Percentiles rank a stretch among this genome's conserved stretches.
Evolutionary conservation across 805 yeast genomes (phyloP).

Genomic region (Saccharomycopsis vini): DNA sequence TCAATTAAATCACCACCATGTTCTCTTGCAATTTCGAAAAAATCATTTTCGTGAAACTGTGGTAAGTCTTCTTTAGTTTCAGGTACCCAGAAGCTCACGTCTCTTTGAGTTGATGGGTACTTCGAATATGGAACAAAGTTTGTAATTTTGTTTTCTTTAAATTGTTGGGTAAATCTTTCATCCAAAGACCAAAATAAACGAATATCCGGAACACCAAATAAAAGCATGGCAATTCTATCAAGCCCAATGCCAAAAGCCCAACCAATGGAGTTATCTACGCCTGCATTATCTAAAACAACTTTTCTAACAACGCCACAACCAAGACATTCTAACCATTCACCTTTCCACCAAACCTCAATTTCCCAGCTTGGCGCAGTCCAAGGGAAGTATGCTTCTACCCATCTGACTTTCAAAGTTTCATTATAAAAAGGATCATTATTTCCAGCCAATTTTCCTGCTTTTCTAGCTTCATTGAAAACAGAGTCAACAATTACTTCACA

Average conservation of each 20-base stretch:
- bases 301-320: slow-evolving; percentile 90
- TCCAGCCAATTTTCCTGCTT: slow-evolving; percentile 49
- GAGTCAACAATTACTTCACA: slow-evolving; percentile 74
- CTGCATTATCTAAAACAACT: slow-evolving; percentile 67
- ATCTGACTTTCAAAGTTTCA: slow-evolving; percentile 76
- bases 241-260: slow-evolving; percentile 98
- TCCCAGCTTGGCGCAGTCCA: slow-evolving; percentile 99
- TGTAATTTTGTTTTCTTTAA: slow-evolving; percentile 51
- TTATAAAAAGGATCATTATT: slow-evolving; percentile 48
- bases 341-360: slow-evolving; percentile 98
- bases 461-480: slow-evolving; percentile 66
- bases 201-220: slow-evolving; percentile 93
- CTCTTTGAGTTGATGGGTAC: slow-evolving; percentile 80
- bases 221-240: slow-evolving; percentile 90
- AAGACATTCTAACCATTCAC: slow-evolving; percentile 94
- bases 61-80: slow-evolving; percentile 26
- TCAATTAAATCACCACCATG: slow-evolving; percentile 72
- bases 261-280: slow-evolving; percentile 57
- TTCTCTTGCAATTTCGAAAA: slow-evolving; percentile 85
- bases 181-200: slow-evolving; percentile 87
- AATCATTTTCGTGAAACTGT: slow-evolving; percentile 71
- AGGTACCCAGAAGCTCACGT: slow-evolving; percentile 87
- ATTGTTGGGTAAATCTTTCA: slow-evolving; percentile 68
- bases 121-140: slow-evolving; percentile 84
- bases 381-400: slow-evolving; percentile 95